phyloP scores from a whole-genome alignment of 23 red algal species.

The Chondrus crispus region DNA sequence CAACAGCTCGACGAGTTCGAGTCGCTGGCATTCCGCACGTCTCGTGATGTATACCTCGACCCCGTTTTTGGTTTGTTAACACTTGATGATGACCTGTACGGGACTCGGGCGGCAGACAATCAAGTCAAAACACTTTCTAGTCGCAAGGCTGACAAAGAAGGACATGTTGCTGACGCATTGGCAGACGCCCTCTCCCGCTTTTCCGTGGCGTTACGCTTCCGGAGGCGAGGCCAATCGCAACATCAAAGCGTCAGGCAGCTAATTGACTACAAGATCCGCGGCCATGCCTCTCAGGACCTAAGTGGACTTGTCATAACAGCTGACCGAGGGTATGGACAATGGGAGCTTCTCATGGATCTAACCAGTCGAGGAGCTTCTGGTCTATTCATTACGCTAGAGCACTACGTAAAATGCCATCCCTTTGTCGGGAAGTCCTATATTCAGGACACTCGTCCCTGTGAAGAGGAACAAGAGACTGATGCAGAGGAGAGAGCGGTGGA shows the following conservation, averaged over 20 bases:
- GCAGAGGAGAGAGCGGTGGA: too few relatives aligned
- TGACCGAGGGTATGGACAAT: background rate
- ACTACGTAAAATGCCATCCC: too few relatives aligned
- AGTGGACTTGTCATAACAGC: background rate
- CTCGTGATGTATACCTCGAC: background rate
- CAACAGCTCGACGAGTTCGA: background rate
- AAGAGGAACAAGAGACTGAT: too few relatives aligned
- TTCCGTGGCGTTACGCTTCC: background rate
- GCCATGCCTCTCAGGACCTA: background rate
- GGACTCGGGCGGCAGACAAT: background rate
- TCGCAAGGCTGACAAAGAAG: background rate
- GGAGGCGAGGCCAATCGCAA: background rate
- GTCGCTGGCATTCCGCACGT: background rate
- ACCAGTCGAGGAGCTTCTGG: too few relatives aligned
- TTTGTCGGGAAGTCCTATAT: background rate
- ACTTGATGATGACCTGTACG: background rate
- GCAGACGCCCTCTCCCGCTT: background rate
- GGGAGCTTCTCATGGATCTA: background rate
- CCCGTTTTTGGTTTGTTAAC: background rate
- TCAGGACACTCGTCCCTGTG: too few relatives aligned
- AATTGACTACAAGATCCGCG: background rate
- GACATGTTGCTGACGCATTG: background rate
- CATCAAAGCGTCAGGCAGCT: background rate
- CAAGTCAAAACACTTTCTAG: background rate
- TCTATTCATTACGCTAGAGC: too few relatives aligned